These are phyloP conservation scores for Torulaspora franciscae DNA, from an alignment of 805 yeast species.

Conservation along the genomic window DNA sequence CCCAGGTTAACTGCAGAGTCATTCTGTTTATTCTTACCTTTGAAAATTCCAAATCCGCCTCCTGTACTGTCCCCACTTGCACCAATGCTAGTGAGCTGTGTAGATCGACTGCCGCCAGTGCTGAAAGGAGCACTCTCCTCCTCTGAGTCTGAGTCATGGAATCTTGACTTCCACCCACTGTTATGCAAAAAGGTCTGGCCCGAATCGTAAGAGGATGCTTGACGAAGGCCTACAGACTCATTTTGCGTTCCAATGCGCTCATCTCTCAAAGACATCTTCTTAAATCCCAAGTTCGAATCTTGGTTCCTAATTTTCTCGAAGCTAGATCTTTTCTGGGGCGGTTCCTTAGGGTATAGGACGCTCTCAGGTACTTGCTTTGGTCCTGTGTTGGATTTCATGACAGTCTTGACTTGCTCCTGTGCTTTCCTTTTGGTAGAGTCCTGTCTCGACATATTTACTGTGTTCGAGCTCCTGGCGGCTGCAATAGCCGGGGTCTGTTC, in stretches of 20 bases:
- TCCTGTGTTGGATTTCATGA: slow-evolving; percentile 9
- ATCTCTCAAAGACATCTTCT: slow-evolving; percentile 36
- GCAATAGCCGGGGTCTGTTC: slow-evolving; percentile 5
- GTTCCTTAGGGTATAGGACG: slow-evolving; percentile 37
- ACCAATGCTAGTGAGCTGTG: slow-evolving; percentile 12
- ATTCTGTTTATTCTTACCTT: slow-evolving; percentile 13
- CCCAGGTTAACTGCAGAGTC: not conserved
- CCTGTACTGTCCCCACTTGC: slow-evolving; percentile 5
- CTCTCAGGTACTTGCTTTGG: slow-evolving; percentile 12
- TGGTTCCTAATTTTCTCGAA: slow-evolving; percentile 45
- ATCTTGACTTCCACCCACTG: slow-evolving; percentile 48
- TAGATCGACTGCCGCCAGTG: slow-evolving; percentile 13
- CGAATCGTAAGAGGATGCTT: slow-evolving; percentile 5
- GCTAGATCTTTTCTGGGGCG: slow-evolving; percentile 47
- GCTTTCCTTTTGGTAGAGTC: slow-evolving; percentile 2
- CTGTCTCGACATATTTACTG: not conserved
- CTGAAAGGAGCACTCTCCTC: slow-evolving; percentile 32
- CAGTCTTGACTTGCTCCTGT: slow-evolving; percentile 2
- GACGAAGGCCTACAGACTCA: slow-evolving; percentile 2
- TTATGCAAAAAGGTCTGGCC: slow-evolving; percentile 5
- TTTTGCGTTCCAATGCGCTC: slow-evolving; percentile 14
- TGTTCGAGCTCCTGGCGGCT: slow-evolving; percentile 8
- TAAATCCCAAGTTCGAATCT: slow-evolving; percentile 36
- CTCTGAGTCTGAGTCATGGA: slow-evolving; percentile 63
- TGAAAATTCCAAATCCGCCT: slow-evolving; percentile 21